These are phyloP conservation scores for Fusarium penzigii DNA, from an alignment of 2,329 filamentous ascomycete genomes.

Conservation along the genomic window DNA sequence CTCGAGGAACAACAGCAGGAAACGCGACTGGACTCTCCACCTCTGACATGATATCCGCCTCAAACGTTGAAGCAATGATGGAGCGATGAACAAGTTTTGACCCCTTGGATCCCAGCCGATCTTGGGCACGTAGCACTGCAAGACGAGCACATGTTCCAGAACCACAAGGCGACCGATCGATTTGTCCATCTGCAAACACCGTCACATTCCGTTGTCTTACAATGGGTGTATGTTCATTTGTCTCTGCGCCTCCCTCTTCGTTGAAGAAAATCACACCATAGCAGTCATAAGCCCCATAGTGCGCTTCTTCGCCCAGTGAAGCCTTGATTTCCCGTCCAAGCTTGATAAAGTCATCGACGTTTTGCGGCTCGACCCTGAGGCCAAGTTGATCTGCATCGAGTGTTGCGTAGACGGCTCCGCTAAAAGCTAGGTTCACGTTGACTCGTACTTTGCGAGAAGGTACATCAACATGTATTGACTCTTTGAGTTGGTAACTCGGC, in stretches of 20 bases:
- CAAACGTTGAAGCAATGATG: slow-evolving; percentile 11
- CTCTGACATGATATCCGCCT: slow-evolving; percentile 15
- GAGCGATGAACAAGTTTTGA: slow-evolving; percentile 10
- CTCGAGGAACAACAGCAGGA: slow-evolving; percentile 18
- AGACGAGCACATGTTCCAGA: slow-evolving; percentile 26
- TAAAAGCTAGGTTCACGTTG: slow-evolving; percentile 5
- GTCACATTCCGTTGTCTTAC: slow-evolving; percentile 22
- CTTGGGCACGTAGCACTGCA: slow-evolving; percentile 11
- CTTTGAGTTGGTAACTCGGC: slow-evolving; percentile 15
- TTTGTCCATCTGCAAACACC: slow-evolving; percentile 29
- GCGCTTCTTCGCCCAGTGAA: slow-evolving; percentile 6
- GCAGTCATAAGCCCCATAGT: slow-evolving; percentile 7
- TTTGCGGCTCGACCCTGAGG: slow-evolving; percentile 10
- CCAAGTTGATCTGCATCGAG: slow-evolving; percentile 11
- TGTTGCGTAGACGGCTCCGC: slow-evolving; percentile 16
- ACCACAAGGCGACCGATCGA: slow-evolving; percentile 29
- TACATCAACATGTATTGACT: background rate
- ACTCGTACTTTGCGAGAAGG: background rate
- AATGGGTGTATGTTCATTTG: background rate
- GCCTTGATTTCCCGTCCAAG: slow-evolving; percentile 20
- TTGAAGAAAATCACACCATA: slow-evolving; percentile 20
- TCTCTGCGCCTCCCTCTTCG: background rate
- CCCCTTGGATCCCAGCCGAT: background rate
- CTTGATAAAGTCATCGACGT: slow-evolving; percentile 12
- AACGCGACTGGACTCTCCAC: slow-evolving; percentile 11